A percentile compares a stretch with the other conserved stretches of the same genome.
Evolutionary conservation across 2,329 filamentous ascomycete species (phyloP).

Genomic region (Anthostomella pinea): DNA sequence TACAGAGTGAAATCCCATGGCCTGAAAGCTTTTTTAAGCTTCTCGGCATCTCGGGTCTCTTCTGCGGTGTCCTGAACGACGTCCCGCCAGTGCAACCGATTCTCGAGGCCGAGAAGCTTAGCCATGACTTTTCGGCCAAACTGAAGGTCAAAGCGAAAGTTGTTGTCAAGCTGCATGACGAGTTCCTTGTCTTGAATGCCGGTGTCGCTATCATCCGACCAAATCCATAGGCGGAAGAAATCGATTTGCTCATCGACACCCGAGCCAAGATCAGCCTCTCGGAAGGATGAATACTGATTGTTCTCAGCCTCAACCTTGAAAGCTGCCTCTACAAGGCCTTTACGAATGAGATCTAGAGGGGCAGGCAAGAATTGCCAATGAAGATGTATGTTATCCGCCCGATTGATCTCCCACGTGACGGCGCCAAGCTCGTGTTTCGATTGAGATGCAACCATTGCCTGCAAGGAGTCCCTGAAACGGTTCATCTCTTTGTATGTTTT

Average conservation of each 20-base stretch:
- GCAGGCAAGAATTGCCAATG: conserved; percentile 94
- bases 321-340: conserved; percentile 78
- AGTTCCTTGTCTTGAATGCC: conserved; percentile 64
- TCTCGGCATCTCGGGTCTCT: conserved; percentile 73
- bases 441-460: conserved; percentile 68
- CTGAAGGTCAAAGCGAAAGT: conserved; percentile 81
- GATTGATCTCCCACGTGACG: conserved; percentile 91
- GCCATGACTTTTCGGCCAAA: conserved; percentile 86
- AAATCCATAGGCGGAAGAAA: conserved; percentile 82
- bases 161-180: conserved; percentile 68
- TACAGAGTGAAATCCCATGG: conserved; percentile 75
- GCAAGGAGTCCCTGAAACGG: conserved; percentile 72
- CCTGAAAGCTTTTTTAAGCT: conserved; percentile 79
- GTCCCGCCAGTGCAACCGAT: conserved; percentile 80
- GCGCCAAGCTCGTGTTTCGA: conserved; percentile 65
- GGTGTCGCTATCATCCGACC: conserved; percentile 57
- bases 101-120: conserved; percentile 78
- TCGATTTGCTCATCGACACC: conserved; percentile 54
- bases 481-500: conserved; percentile 78
- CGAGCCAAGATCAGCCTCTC: conserved; percentile 47
- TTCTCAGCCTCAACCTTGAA: conserved; percentile 90
- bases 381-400: conserved; percentile 74
- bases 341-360: conserved; percentile 62
- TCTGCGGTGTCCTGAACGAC: conserved; percentile 74
- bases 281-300: conserved; percentile 50